Base-by-base conservation (phyloP, 352 stramenopile genomes). In the Peronospora belbahrii region DNA sequence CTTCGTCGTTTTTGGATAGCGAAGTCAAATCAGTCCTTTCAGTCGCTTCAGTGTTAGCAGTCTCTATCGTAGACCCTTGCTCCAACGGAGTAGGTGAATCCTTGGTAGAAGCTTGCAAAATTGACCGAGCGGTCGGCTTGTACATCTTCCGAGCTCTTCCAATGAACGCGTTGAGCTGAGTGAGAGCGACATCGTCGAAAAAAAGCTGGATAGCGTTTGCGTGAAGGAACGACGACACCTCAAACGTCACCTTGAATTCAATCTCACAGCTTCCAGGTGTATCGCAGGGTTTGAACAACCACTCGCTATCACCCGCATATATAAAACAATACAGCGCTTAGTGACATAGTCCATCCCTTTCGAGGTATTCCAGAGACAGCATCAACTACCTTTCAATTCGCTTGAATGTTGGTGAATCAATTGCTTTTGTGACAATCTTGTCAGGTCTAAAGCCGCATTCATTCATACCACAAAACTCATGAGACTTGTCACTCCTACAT, bases 331-430 rank as follows among this genome's bases (percentile, higher is more conserved):
- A 24, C 32, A 28, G 14, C 7, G 4, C 38, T 53, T 6, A 57
- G 24, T 57, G 14, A 48, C 43, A 28, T 42, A 18, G 10, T 20
- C 56, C 13, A 38, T 37, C 20, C 4, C 13, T n/a, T 30, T 31
- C 34, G 5, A 17, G 10, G 2, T 48, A 3, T 0, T 6, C 6
- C 10, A 17, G 20, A 30, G 15, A 37, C 14, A 54, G 34, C 18
- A 11, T 14, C 19, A 19, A 42, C 53, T 0, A 91, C 79, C 76
- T 91, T 31, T 91, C 80, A 51, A 91, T 88, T 37, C 74, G 74
- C 59, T 91, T 91, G 51, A 91, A 91, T 22, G 77, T 91, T 7
- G 80, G 80, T 19, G 80, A 91, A 32, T 91, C 73, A 30, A 91
- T 86, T 11, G 80, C 74, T 43, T 83, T 85, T 45, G 73, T 73